A percentile compares a stretch with the other conserved stretches of the same genome.
Conservation (phyloP, 371 early-diverging fungal species). For the Mucor indicus region DNA sequence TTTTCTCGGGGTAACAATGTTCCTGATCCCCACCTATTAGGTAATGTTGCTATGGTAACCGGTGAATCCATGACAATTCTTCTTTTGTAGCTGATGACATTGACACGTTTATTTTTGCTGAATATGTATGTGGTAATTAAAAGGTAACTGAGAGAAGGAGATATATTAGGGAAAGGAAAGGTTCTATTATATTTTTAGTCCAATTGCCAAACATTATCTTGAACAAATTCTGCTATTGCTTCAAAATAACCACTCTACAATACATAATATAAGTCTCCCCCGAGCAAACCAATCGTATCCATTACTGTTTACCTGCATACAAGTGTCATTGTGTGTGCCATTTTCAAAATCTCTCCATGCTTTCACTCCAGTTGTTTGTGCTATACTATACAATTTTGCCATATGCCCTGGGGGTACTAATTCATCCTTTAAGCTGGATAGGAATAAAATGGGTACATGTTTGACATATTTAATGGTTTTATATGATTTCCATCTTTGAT, state of each 20-base stretch:
- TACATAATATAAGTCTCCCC: neutral
- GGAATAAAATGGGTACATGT: conserved; percentile 76
- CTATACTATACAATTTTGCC: conserved; percentile 64
- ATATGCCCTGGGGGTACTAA: conserved; percentile 88
- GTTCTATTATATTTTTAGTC: conserved; percentile 12
- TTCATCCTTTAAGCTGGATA: conserved; percentile 82
- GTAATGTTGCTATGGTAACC: too few relatives aligned
- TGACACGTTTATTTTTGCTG: too few relatives aligned
- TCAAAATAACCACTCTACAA: conserved; percentile 80
- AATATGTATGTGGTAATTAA: too few relatives aligned
- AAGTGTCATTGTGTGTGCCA: conserved; percentile 93
- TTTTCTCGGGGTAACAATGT: too few relatives aligned
- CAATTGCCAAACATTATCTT: conserved; percentile 29
- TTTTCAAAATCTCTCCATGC: conserved; percentile 68
- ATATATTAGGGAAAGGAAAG: too few relatives aligned
- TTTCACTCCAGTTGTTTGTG: conserved; percentile 51
- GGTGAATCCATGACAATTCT: too few relatives aligned
- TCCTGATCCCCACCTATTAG: too few relatives aligned
- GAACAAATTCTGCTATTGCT: conserved; percentile 53
- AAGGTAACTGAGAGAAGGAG: too few relatives aligned
- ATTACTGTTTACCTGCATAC: conserved; percentile 46
- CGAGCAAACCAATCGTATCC: neutral
- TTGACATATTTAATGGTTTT: conserved; percentile 63
- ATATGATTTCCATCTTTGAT: conserved; percentile 88
- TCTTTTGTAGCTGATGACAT: too few relatives aligned